A percentile compares a stretch with the other conserved stretches of the same genome.
These are phyloP conservation scores for Reutealis trisperma DNA, from an alignment of 345 rosid species.

Conservation along the genomic window DNA sequence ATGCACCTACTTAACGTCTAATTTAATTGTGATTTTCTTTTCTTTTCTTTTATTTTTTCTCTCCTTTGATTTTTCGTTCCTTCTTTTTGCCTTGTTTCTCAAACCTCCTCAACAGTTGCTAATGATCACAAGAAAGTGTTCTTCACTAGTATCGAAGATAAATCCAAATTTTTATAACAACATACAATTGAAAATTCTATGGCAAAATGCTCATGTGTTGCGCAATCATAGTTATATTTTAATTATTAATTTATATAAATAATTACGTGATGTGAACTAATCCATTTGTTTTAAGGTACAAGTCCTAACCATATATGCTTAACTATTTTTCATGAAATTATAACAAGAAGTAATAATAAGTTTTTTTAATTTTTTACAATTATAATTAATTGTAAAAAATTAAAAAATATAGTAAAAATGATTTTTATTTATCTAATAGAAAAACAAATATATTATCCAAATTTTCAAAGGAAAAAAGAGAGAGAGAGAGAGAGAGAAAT, in stretches of 20 bases:
- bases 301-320: too few relatives aligned
- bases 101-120: neutral
- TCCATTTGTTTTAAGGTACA: neutral
- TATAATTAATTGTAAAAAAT: too few relatives aligned
- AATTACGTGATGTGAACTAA: neutral
- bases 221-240: too few relatives aligned
- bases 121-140: conserved; percentile 13
- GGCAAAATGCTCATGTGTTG: too few relatives aligned
- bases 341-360: too few relatives aligned
- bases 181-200: neutral
- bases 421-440: too few relatives aligned
- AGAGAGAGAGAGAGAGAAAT: neutral
- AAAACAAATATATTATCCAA: too few relatives aligned
- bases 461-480: neutral
- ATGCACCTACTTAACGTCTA: conserved; percentile 15
- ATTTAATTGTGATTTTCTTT: neutral
- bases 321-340: too few relatives aligned
- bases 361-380: too few relatives aligned
- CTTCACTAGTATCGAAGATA: neutral
- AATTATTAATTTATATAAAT: too few relatives aligned
- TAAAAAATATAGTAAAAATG: too few relatives aligned
- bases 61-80: too few relatives aligned
- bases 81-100: neutral
- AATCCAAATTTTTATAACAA: neutral
- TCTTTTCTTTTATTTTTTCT: neutral